These are phyloP conservation scores for Boletus pseudo-olivaceus DNA, from an alignment of 768 basidiomycete species.

Conservation along the genomic window DNA sequence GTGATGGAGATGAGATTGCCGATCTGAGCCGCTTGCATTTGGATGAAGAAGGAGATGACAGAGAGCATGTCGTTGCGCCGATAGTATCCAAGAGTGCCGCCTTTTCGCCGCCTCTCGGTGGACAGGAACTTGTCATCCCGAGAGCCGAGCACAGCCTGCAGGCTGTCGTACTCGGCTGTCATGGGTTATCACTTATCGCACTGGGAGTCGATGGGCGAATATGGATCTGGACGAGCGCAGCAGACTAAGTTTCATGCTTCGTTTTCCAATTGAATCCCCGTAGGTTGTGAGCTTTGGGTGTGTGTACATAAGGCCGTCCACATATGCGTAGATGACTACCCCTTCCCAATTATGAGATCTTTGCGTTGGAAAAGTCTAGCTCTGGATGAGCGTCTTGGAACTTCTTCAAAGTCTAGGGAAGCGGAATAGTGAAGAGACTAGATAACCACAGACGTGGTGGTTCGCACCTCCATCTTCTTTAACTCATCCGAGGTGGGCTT, in stretches of 20 bases:
- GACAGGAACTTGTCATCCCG: slow-evolving; percentile 24
- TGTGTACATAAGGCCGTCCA: background rate
- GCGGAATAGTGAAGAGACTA: background rate
- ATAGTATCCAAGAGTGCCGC: background rate
- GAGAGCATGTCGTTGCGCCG: slow-evolving; percentile 9
- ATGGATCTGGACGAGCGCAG: slow-evolving; percentile 26
- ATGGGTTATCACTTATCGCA: slow-evolving; percentile 32
- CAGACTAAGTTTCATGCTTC: slow-evolving; percentile 7
- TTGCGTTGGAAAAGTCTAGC: slow-evolving; percentile 90
- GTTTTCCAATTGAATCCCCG: background rate
- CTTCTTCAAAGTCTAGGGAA: slow-evolving; percentile 68
- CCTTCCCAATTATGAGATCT: slow-evolving; percentile 55
- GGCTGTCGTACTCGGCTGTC: slow-evolving; percentile 41
- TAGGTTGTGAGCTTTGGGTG: background rate
- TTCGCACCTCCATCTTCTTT: slow-evolving; percentile 81
- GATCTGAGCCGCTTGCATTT: slow-evolving; percentile 24
- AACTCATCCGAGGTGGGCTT: slow-evolving; percentile 93
- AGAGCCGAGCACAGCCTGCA: slow-evolving; percentile 28
- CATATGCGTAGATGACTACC: background rate
- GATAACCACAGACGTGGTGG: background rate
- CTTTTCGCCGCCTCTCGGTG: slow-evolving; percentile 16
- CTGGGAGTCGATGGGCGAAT: slow-evolving; percentile 20
- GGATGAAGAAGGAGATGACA: slow-evolving; percentile 28
- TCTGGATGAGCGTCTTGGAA: slow-evolving; percentile 92
- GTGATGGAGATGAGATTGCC: slow-evolving; percentile 20